Percentiles rank a stretch among this genome's conserved stretches.
Conservation (phyloP, 805 yeast genomes). For the Saturnispora ahearnii region DNA sequence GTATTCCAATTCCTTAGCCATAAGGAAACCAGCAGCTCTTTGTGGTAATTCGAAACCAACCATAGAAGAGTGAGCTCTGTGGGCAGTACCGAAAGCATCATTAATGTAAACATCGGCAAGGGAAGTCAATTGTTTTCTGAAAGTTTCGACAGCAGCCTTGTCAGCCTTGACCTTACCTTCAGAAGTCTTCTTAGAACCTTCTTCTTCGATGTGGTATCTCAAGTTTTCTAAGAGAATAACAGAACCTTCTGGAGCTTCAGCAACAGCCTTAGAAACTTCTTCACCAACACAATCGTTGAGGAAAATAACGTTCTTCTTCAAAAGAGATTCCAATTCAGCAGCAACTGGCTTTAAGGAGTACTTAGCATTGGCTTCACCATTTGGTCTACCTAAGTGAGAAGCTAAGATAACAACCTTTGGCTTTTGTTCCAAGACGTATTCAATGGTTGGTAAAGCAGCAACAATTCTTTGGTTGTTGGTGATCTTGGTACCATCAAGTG, state of each 20-base stretch:
- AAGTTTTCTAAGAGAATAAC: slow-evolving; percentile 91
- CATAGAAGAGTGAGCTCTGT: slow-evolving; percentile 99
- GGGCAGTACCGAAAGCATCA: slow-evolving; percentile 99
- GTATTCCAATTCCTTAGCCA: slow-evolving; percentile 94
- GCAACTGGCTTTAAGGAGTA: slow-evolving; percentile 93
- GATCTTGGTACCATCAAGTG: slow-evolving; percentile 91
- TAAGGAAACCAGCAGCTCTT: slow-evolving; percentile 97
- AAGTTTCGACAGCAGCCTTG: slow-evolving; percentile 69
- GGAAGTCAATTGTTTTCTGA: slow-evolving; percentile 84
- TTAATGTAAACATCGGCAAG: slow-evolving; percentile 95
- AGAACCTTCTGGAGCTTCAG: slow-evolving; percentile 66
- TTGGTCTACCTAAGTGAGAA: slow-evolving; percentile 98
- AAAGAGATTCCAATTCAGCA: slow-evolving; percentile 71
- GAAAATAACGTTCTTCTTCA: slow-evolving; percentile 70
- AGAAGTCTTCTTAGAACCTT: slow-evolving; percentile 73
- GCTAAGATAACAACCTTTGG: slow-evolving; percentile 91
- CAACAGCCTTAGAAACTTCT: slow-evolving; percentile 75
- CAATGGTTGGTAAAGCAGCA: slow-evolving; percentile 97
- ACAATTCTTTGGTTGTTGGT: slow-evolving; percentile 99
- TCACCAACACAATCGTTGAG: slow-evolving; percentile 87
- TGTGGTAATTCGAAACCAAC: slow-evolving; percentile 94
- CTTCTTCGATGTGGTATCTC: slow-evolving; percentile 98
- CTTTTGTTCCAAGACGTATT: slow-evolving; percentile 84
- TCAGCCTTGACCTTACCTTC: slow-evolving; percentile 94
- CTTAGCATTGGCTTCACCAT: slow-evolving; percentile 80